These are phyloP conservation scores for Combretum micranthum DNA, from an alignment of 345 rosid species.

Conservation along the genomic window DNA sequence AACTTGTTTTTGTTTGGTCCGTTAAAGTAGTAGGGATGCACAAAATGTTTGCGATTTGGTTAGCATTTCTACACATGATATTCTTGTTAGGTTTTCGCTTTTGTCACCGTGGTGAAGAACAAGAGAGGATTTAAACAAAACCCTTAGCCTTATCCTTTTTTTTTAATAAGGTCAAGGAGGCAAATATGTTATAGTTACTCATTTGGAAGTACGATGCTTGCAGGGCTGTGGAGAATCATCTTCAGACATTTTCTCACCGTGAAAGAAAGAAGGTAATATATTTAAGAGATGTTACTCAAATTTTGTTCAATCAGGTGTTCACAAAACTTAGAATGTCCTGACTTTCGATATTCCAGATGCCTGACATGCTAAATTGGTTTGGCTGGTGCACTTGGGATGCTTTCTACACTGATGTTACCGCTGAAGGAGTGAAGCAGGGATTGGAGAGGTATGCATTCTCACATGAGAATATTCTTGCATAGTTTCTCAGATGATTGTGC, in stretches of 20 bases:
- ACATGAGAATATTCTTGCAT: not conserved
- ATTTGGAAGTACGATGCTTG: not conserved
- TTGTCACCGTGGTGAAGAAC: too few relatives aligned
- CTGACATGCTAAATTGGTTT: slow-evolving; percentile 66
- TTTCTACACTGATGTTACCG: slow-evolving; percentile 53
- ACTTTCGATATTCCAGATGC: slow-evolving; percentile 32
- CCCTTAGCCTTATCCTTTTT: too few relatives aligned
- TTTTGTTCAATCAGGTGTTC: not conserved
- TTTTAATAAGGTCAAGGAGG: not conserved
- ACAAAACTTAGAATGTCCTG: too few relatives aligned
- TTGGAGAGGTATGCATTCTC: slow-evolving; percentile 32
- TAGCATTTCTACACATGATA: too few relatives aligned
- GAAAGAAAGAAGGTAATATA: slow-evolving; percentile 45
- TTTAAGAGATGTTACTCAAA: too few relatives aligned
- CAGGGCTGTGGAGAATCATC: slow-evolving; percentile 52
- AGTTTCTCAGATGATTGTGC: not conserved
- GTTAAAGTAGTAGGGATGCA: too few relatives aligned
- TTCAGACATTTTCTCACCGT: slow-evolving; percentile 53
- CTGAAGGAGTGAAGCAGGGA: slow-evolving; percentile 52
- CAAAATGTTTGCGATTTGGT: too few relatives aligned
- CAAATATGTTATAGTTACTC: not conserved
- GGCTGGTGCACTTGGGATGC: slow-evolving; percentile 88
- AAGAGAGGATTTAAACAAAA: too few relatives aligned
- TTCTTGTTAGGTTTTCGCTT: too few relatives aligned
- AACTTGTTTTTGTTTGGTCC: too few relatives aligned